Evolutionary conservation across 345 rosid genomes (phyloP), one percentile per base, ranked within the genome.

Genomic region (Barbarea vulgaris): DNA sequence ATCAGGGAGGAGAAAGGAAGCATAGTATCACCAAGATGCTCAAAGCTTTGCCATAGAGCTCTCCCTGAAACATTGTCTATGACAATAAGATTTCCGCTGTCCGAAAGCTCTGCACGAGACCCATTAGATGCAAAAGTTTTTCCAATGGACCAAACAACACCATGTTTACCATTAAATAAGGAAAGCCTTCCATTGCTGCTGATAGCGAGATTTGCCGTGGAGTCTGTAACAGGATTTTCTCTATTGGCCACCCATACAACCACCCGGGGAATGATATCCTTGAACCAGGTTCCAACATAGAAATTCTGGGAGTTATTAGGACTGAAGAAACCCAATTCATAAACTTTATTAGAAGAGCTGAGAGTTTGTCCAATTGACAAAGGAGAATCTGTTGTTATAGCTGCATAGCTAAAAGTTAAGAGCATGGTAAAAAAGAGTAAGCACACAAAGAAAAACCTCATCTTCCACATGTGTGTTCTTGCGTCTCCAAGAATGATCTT

Each of bases 181-280:
- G 62, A 6, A 62, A 82, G 77, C 34, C 28, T 72, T 55, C 82
- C 85, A 47, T 36, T 75, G 30, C n/a, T 75, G 28, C 25, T 70
- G 33, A 82, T 73, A 28, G 17, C 9, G 25, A 79, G 54, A 47
- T 48, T 71, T 4, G 76, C 75, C 0, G 51, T 27, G 9, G 70
- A 33, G 57, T 69, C 76, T 48, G 73, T 47, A 21, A 79, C 57
- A 1, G 88, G 81, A 0, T 24, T 61, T 44, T 87, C 76, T 76
- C 82, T 83, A 60, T 87, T 87, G 8, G 87, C 90, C 25, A 87
- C 82, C 87, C 89, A 86, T 9, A 82, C 79, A 36, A 77, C 77
- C 0, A 58, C 65, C 41, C 55, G 62, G 1, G 60, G 73, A 4
- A 55, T 25, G 13, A 28, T 28, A 5, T 7, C 71, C 66, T 75